Percentiles rank a stretch among this genome's conserved stretches.
Evolutionary conservation across 75 land plant genomes (phyloP).

Genomic region (Gnetum montanum): DNA sequence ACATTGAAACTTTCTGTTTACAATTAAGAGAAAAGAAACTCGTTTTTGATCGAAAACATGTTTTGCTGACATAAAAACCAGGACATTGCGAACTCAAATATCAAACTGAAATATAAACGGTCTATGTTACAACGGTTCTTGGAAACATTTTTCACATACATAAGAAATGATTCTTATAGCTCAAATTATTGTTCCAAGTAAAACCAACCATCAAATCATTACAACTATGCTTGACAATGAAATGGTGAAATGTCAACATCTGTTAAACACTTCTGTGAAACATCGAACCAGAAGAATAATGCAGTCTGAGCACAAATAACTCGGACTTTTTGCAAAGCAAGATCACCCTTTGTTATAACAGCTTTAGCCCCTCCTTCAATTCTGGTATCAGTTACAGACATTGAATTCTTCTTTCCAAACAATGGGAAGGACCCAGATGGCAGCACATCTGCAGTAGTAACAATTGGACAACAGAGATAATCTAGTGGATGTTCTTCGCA

Average conservation of each 20-base stretch:
- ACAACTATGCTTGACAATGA: conserved; percentile 1
- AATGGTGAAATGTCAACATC: conserved; percentile 3
- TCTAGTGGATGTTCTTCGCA: conserved; percentile 90
- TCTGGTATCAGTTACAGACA: conserved; percentile 67
- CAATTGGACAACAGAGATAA: conserved; percentile 73
- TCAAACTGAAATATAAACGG: too few relatives aligned
- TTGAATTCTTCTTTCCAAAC: conserved; percentile 27
- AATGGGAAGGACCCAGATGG: conserved; percentile 2
- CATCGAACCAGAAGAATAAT: conserved; percentile 89
- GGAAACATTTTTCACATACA: too few relatives aligned
- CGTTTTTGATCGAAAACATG: too few relatives aligned
- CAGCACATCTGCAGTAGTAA: conserved; percentile 58
- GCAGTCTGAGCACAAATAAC: conserved; percentile 74
- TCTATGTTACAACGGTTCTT: too few relatives aligned
- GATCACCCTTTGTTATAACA: conserved; percentile 57
- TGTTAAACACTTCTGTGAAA: conserved; percentile 15
- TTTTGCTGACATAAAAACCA: too few relatives aligned
- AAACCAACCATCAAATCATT: too few relatives aligned
- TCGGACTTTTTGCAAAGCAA: conserved; percentile 76
- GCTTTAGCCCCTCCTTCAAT: conserved; percentile 93
- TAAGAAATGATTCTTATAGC: too few relatives aligned
- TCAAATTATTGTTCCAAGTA: too few relatives aligned
- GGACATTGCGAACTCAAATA: too few relatives aligned
- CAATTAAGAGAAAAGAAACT: too few relatives aligned
- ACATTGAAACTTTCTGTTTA: too few relatives aligned